phyloP scores from a whole-genome alignment of 2,329 filamentous ascomycete species.

The Aphanocladium album region DNA sequence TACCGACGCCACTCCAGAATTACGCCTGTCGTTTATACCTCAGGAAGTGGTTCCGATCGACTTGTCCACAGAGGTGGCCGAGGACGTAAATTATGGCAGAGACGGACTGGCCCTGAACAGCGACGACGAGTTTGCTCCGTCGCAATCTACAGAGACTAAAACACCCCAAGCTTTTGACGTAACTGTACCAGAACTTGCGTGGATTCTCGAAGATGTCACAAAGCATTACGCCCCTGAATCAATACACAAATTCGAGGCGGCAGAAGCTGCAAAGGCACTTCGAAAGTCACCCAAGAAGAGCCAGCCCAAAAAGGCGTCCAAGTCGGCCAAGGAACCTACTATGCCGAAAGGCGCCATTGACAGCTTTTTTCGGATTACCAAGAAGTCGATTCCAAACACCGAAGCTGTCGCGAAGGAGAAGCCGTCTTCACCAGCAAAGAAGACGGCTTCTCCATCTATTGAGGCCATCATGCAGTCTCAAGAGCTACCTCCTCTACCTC shows the following conservation, averaged over 20 bases:
- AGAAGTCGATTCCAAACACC: constrained; percentile 20
- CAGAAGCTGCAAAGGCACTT: constrained; percentile 18
- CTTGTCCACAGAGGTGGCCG: constrained; percentile 65
- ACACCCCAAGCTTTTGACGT: constrained; percentile 57
- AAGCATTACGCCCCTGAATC: constrained; percentile 21
- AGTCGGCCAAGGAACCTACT: not conserved
- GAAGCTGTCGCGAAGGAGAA: constrained; percentile 13
- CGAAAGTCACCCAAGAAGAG: constrained; percentile 24
- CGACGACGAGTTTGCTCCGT: constrained; percentile 57
- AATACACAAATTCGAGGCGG: constrained; percentile 25
- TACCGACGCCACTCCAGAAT: constrained; percentile 69
- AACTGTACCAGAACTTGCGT: constrained; percentile 48
- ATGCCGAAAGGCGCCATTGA: constrained; percentile 31
- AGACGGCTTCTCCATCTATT: not conserved
- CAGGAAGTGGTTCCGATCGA: constrained; percentile 73
- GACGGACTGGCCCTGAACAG: constrained; percentile 56
- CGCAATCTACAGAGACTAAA: constrained; percentile 21
- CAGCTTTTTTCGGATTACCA: constrained; percentile 37
- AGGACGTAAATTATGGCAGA: constrained; percentile 45
- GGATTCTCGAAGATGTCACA: constrained; percentile 34
- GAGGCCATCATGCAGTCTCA: not conserved
- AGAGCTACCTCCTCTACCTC: constrained; percentile 7
- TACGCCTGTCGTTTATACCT: constrained; percentile 75
- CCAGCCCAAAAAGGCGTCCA: constrained; percentile 15
- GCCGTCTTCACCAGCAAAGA: constrained; percentile 4